Evolutionary conservation across 2,329 filamentous ascomycete species (phyloP), one percentile per base, ranked within the genome.

Genomic region (Scedosporium apiospermum): DNA sequence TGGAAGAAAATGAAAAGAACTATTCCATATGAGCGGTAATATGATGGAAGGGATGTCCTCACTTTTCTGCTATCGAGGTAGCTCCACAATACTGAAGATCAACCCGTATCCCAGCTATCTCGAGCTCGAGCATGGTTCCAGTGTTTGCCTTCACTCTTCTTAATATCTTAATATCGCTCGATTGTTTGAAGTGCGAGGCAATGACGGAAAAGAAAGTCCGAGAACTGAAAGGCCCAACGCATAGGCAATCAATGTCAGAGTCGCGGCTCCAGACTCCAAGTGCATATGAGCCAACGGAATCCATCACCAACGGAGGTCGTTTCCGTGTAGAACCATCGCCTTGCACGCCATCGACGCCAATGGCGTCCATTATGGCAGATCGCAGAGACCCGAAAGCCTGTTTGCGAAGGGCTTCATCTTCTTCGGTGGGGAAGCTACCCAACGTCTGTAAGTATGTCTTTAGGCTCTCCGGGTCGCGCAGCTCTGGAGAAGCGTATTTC

Each of bases 1-100:
- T 42, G 18, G 78, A 75, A 38, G 6, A n/a, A 57, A 21, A 26
- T 41, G 3, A 64, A 21, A 14, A 30, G 5, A 58, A 12, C 30
- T 34, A 34, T 34, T 34, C 30, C 6, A 38, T 14, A 12, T 38
- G 34, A 38, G 34, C 10, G 34, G 34, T 38, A 38, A 38, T 12
- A 38, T 38, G 34, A 38, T 38, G 34, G 34, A 12, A 14, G 34
- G 34, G 10, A 34, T 27, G 16, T 6, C 55, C 66, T 65, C 66
- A 76, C 74, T 75, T 78, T 69, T 85, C 78, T 2, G 83, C 77
- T 53, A 89, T 74, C 34, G 75, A 74, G 2, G 78, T 74, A 1
- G 86, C 83, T 5, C 84, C 79, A 65, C 85, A 88, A 69, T 90
- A 90, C 64, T 88, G 86, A 58, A 90, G 72, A 68, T 89, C 84